These are phyloP conservation scores for Penstemon barbatus DNA, from an alignment of 257 asterid species.

Conservation along the genomic window DNA sequence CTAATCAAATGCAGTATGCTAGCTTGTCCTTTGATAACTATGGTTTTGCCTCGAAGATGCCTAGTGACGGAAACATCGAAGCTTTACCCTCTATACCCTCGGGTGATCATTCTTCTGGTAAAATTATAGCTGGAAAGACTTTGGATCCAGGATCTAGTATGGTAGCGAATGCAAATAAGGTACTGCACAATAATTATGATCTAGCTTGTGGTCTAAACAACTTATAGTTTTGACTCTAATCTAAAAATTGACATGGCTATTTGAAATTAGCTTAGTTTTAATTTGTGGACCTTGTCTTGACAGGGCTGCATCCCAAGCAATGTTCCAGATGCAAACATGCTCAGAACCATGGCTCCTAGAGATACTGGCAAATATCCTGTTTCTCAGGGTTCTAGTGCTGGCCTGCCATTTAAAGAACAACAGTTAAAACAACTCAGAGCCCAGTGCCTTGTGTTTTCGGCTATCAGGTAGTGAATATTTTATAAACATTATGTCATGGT, in stretches of 20 bases:
- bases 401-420: constrained; percentile 86
- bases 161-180: constrained; percentile 51
- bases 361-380: constrained; percentile 82
- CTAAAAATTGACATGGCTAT: not conserved
- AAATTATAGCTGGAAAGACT: constrained; percentile 51
- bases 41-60: constrained; percentile 59
- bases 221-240: too few species aligned
- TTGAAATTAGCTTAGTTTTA: constrained; percentile 24
- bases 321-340: constrained; percentile 55
- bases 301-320: constrained; percentile 60
- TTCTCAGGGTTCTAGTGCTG: constrained; percentile 56
- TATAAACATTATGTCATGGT: constrained; percentile 15
- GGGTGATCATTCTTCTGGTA: constrained; percentile 56
- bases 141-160: constrained; percentile 57
- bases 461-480: constrained; percentile 66
- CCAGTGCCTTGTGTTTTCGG: constrained; percentile 96
- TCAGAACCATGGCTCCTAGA: constrained; percentile 55
- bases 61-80: constrained; percentile 66
- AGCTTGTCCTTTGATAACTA: constrained; percentile 68
- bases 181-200: constrained; percentile 21
- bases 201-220: too few species aligned
- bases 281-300: constrained; percentile 30
- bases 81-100: constrained; percentile 48
- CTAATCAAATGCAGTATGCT: constrained; percentile 64
- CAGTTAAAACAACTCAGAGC: constrained; percentile 98